phyloP scores from a whole-genome alignment of 2,329 filamentous ascomycete species.

The Alternaria viburni region DNA sequence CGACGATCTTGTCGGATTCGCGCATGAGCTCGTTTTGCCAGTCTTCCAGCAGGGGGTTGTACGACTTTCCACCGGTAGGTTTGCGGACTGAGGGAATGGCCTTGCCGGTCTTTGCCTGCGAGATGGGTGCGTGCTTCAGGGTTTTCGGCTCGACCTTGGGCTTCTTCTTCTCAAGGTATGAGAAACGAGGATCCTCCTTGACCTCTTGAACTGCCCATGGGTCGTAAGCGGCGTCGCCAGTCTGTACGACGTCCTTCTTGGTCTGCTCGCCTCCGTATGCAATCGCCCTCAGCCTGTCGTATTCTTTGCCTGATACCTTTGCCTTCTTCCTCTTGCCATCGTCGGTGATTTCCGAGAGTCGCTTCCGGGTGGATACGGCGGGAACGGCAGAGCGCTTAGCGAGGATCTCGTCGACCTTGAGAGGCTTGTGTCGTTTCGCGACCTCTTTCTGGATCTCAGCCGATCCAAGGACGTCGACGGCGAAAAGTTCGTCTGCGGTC shows the following conservation, averaged over 20 bases:
- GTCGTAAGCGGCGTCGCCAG: conserved; percentile 72
- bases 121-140: conserved; percentile 76
- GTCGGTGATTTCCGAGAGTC: conserved; percentile 73
- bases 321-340: conserved; percentile 73
- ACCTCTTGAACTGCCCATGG: conserved; percentile 70
- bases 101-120: conserved; percentile 83
- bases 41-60: conserved; percentile 88
- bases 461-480: conserved; percentile 78
- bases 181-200: conserved; percentile 61
- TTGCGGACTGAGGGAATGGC: conserved; percentile 76
- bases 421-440: conserved; percentile 73
- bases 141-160: conserved; percentile 76
- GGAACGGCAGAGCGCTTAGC: conserved; percentile 81
- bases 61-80: conserved; percentile 83
- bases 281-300: conserved; percentile 76
- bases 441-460: conserved; percentile 68
- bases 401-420: conserved; percentile 93
- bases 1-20: conserved; percentile 80
- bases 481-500: conserved; percentile 81
- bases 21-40: conserved; percentile 78
- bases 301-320: conserved; percentile 85
- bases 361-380: conserved; percentile 79
- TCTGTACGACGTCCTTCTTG: conserved; percentile 56
- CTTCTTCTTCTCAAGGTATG: conserved; percentile 71
- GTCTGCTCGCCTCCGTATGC: conserved; percentile 72